These are phyloP conservation scores for Candida lessepsii DNA, from an alignment of 805 yeast species.

Conservation along the genomic window DNA sequence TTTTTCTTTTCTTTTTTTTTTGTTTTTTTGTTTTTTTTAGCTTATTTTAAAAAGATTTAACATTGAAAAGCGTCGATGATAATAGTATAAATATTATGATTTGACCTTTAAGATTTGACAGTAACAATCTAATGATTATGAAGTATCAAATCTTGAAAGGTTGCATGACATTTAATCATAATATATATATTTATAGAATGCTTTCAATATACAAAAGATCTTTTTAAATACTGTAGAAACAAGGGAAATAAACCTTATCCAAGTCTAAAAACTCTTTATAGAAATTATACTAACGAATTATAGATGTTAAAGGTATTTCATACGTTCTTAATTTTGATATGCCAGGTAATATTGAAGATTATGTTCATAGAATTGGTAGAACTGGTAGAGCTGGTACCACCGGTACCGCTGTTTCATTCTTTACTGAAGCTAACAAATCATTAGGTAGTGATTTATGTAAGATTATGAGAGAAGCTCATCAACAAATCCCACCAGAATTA, in stretches of 20 bases:
- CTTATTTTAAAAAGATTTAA: slow-evolving; percentile 5
- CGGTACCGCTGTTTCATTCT: slow-evolving; percentile 94
- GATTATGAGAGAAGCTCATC: slow-evolving; percentile 94
- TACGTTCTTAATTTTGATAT: slow-evolving; percentile 92
- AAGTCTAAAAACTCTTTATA: slow-evolving; percentile 2
- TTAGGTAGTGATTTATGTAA: slow-evolving; percentile 88
- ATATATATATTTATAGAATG: slow-evolving; percentile 9
- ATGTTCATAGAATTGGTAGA: slow-evolving; percentile 98
- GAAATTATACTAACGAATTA: slow-evolving; percentile 29
- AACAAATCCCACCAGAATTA: slow-evolving; percentile 78
- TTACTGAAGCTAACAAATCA: slow-evolving; percentile 83
- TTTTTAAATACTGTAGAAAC: slow-evolving; percentile 5
- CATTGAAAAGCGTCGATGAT: slow-evolving; percentile 7
- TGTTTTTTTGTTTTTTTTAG: slow-evolving; percentile 7
- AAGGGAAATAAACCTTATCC: slow-evolving; percentile 2
- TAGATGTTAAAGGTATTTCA: slow-evolving; percentile 97
- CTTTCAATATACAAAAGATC: slow-evolving; percentile 11
- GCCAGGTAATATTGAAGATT: slow-evolving; percentile 98
- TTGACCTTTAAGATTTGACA: slow-evolving; percentile 1
- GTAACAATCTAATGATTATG: slow-evolving; percentile 1
- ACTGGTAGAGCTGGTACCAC: slow-evolving; percentile 98
- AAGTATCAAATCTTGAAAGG: slow-evolving; percentile 1
- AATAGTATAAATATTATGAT: slow-evolving; percentile 9
- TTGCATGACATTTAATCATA: slow-evolving; percentile 7
- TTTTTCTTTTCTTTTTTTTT: slow-evolving; percentile 5